phyloP scores from a whole-genome alignment of 257 asterid genomes.

The Capsicum rhomboideum region DNA sequence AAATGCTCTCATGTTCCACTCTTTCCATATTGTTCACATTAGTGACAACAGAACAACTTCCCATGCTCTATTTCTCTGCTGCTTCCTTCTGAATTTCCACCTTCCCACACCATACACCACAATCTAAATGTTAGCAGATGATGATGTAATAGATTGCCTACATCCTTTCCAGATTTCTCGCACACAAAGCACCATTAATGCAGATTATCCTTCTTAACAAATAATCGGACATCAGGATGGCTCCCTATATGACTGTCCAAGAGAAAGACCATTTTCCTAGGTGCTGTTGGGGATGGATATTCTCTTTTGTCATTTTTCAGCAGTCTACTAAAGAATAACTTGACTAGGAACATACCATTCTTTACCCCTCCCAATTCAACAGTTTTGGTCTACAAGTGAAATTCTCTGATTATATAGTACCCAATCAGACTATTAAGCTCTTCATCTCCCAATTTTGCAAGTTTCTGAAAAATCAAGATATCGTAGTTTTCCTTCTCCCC shows the following conservation, averaged over 20 bases:
- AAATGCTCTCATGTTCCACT: background rate
- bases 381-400: background rate
- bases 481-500: background rate
- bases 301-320: background rate
- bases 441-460: background rate
- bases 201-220: background rate
- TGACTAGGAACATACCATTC: background rate
- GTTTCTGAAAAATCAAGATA: background rate
- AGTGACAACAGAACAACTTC: background rate
- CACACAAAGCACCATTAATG: background rate
- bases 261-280: background rate
- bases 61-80: background rate
- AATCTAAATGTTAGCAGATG: background rate
- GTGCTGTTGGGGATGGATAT: background rate
- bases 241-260: background rate
- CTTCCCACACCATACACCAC: background rate
- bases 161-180: background rate
- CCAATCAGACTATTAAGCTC: background rate
- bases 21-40: background rate
- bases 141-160: background rate
- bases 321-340: background rate
- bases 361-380: background rate
- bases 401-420: background rate
- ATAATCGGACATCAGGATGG: background rate
- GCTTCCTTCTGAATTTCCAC: background rate